These are phyloP conservation scores for Metschnikowia dekortorum DNA, from an alignment of 805 yeast species.

Conservation along the genomic window DNA sequence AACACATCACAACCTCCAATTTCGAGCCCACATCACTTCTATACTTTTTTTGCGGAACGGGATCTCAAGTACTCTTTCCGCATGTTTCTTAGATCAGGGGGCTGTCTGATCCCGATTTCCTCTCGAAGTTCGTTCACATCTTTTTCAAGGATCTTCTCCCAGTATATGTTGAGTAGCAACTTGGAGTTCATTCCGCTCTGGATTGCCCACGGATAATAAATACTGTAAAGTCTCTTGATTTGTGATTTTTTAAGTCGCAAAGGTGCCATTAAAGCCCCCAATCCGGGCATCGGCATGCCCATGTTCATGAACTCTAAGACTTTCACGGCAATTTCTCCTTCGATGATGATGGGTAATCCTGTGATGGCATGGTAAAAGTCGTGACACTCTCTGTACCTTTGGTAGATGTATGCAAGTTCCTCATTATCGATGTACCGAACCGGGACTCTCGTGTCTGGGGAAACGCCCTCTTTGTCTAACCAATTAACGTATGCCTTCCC, in stretches of 20 bases:
- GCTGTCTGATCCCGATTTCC: conserved; percentile 69
- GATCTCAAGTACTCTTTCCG: conserved; percentile 34
- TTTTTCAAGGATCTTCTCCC: conserved; percentile 78
- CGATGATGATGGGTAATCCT: conserved; percentile 84
- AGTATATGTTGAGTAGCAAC: conserved; percentile 80
- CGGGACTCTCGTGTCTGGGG: conserved; percentile 89
- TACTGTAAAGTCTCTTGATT: conserved; percentile 55
- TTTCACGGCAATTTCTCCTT: conserved; percentile 95
- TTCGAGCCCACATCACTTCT: background rate
- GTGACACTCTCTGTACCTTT: conserved; percentile 92
- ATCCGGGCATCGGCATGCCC: conserved; percentile 92
- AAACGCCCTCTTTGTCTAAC: conserved; percentile 82
- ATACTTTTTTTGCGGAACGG: background rate
- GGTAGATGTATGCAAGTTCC: conserved; percentile 87
- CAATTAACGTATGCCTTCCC: conserved; percentile 79
- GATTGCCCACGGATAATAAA: conserved; percentile 87
- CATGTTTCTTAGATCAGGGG: conserved; percentile 67
- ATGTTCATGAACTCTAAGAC: conserved; percentile 88
- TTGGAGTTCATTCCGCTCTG: conserved; percentile 66
- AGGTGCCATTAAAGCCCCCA: conserved; percentile 90
- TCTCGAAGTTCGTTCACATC: conserved; percentile 69
- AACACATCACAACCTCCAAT: background rate
- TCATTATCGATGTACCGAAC: conserved; percentile 86
- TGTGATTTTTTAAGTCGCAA: conserved; percentile 63
- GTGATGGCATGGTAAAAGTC: conserved; percentile 94